These are phyloP conservation scores for Heliosperma pusillum DNA, from an alignment of 148 eudicot species.

Conservation along the genomic window DNA sequence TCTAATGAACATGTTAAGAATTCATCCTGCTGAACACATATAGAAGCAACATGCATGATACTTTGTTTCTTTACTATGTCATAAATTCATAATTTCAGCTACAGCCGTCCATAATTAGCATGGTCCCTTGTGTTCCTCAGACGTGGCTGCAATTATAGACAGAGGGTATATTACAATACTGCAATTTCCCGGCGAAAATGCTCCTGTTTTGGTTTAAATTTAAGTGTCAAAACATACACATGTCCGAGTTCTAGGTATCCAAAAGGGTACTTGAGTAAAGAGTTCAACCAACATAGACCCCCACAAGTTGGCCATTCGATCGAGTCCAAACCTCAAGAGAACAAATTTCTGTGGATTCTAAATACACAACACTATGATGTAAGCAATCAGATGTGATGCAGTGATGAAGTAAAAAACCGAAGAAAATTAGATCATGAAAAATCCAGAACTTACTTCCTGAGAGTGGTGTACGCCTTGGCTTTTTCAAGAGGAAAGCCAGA, in stretches of 20 bases:
- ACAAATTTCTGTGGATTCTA: neutral
- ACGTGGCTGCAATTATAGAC: neutral
- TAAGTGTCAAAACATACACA: neutral
- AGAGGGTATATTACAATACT: neutral
- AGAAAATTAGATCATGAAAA: neutral
- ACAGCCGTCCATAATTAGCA: neutral
- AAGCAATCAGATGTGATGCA: neutral
- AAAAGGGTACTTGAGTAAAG: neutral
- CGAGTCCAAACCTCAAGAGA: neutral
- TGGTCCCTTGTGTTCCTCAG: neutral
- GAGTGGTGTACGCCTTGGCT: constrained; percentile 79
- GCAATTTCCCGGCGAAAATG: neutral
- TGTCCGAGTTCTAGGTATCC: neutral
- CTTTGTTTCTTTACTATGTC: neutral
- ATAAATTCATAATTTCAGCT: neutral
- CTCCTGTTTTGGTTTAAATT: neutral
- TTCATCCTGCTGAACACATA: neutral
- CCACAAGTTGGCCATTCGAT: neutral
- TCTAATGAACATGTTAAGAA: neutral
- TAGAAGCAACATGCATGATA: neutral
- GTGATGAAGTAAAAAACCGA: neutral
- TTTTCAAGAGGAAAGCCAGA: constrained; percentile 88
- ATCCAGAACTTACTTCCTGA: constrained; percentile 61
- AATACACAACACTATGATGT: neutral
- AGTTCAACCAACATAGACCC: neutral